A percentile compares a stretch with the other conserved stretches of the same genome.
phyloP scores from a whole-genome alignment of 1,284 basidiomycete genomes.

The Microbotryum intermedium region DNA sequence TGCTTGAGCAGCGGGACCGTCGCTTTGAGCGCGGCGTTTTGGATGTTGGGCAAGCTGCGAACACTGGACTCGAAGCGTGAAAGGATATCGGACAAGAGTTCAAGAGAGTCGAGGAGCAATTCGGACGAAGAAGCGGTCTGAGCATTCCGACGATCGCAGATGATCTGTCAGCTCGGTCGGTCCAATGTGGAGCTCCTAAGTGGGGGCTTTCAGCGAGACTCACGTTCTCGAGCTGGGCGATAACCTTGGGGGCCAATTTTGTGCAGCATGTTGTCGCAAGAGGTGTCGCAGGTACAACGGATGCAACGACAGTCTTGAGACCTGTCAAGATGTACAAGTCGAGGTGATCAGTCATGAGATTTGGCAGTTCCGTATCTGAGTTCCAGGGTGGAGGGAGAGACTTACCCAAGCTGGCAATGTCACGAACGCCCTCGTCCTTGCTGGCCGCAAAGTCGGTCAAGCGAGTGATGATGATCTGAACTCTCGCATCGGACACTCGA shows the following conservation, averaged over 20 bases:
- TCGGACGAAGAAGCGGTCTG: conserved; percentile 67
- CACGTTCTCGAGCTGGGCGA: conserved; percentile 66
- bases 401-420: conserved; percentile 85
- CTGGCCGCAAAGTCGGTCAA: conserved; percentile 71
- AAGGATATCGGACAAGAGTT: conserved; percentile 85
- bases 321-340: conserved; percentile 45
- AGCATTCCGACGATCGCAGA: conserved; percentile 15
- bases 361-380: neutral
- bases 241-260: conserved; percentile 74
- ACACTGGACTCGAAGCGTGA: conserved; percentile 63
- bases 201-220: conserved; percentile 32
- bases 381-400: conserved; percentile 17
- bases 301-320: conserved; percentile 86
- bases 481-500: conserved; percentile 69
- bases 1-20: conserved; percentile 69
- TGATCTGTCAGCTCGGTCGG: neutral
- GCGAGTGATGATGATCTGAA: conserved; percentile 76
- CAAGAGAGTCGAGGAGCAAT: conserved; percentile 75
- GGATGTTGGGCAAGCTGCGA: conserved; percentile 41
- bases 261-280: conserved; percentile 71
- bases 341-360: neutral
- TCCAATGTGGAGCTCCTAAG: neutral
- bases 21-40: conserved; percentile 54
- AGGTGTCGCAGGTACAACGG: conserved; percentile 70
- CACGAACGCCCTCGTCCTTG: conserved; percentile 79